Conservation (phyloP, 179 eudicot species). For the Gypsophila paniculata region DNA sequence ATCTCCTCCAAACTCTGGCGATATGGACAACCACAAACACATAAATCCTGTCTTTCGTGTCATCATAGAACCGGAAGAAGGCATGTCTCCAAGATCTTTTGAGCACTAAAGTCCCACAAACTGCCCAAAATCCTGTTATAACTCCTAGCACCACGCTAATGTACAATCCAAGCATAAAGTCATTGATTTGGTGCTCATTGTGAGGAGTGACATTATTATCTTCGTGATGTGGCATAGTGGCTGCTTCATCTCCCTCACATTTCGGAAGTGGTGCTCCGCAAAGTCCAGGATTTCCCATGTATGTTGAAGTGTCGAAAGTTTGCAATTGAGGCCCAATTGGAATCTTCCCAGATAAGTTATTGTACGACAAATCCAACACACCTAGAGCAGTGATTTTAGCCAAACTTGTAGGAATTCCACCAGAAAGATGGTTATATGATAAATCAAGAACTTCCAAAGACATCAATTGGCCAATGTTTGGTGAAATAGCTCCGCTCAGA, state of each 20-base stretch:
- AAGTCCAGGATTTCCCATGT: slow-evolving; percentile 14
- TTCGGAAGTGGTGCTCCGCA: slow-evolving; percentile 25
- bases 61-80: slow-evolving; percentile 16
- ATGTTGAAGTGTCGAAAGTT: slow-evolving; percentile 11
- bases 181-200: background rate
- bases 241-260: slow-evolving; percentile 10
- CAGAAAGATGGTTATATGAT: slow-evolving; percentile 21
- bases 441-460: slow-evolving; percentile 13
- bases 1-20: slow-evolving; percentile 1
- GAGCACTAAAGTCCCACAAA: slow-evolving; percentile 19
- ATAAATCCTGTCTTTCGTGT: slow-evolving; percentile 6
- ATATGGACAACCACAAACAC: background rate
- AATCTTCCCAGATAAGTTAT: slow-evolving; percentile 16
- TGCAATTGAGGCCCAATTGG: slow-evolving; percentile 19
- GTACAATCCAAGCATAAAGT: slow-evolving; percentile 11
- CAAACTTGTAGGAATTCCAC: slow-evolving; percentile 21
- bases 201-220: background rate
- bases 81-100: slow-evolving; percentile 26
- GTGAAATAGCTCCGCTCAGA: slow-evolving; percentile 11
- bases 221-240: background rate
- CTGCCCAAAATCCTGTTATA: slow-evolving; percentile 26
- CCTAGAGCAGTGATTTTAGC: slow-evolving; percentile 1
- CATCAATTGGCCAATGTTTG: slow-evolving; percentile 10
- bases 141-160: slow-evolving; percentile 26
- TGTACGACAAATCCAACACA: slow-evolving; percentile 17